Evolutionary conservation across 176 grass and related monocot species (phyloP).

Genomic region (Aegilops speltoides): DNA sequence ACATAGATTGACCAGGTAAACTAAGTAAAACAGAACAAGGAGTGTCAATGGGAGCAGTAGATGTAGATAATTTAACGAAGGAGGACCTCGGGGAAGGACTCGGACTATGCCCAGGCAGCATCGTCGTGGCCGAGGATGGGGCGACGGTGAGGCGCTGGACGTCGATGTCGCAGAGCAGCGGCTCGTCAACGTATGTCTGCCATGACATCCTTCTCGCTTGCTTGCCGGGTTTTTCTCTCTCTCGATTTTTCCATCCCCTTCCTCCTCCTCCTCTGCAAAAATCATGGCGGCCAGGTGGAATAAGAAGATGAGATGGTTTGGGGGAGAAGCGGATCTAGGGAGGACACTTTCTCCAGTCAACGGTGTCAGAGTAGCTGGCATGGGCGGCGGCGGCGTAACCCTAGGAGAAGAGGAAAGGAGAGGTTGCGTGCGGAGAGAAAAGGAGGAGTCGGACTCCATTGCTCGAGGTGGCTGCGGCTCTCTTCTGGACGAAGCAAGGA

Average conservation of each 20-base stretch:
- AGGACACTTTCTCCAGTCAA: too few relatives aligned
- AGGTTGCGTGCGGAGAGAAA: too few relatives aligned
- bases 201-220: conserved; percentile 31
- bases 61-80: neutral
- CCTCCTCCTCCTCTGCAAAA: too few relatives aligned
- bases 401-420: too few relatives aligned
- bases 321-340: too few relatives aligned
- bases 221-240: neutral
- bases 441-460: too few relatives aligned
- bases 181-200: conserved; percentile 59
- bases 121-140: conserved; percentile 48
- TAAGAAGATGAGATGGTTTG: too few relatives aligned
- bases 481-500: too few relatives aligned
- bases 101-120: conserved; percentile 42
- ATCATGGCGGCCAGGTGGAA: too few relatives aligned
- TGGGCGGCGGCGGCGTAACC: too few relatives aligned
- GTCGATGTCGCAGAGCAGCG: conserved; percentile 49
- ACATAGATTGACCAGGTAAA: neutral
- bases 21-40: neutral
- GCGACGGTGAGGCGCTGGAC: conserved; percentile 42
- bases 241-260: neutral
- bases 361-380: too few relatives aligned
- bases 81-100: conserved; percentile 29
- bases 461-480: too few relatives aligned
- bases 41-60: neutral